Evolutionary conservation across 2,329 filamentous ascomycete genomes (phyloP), one percentile per base, ranked within the genome.

Genomic region (Escovopsis sp.): DNA sequence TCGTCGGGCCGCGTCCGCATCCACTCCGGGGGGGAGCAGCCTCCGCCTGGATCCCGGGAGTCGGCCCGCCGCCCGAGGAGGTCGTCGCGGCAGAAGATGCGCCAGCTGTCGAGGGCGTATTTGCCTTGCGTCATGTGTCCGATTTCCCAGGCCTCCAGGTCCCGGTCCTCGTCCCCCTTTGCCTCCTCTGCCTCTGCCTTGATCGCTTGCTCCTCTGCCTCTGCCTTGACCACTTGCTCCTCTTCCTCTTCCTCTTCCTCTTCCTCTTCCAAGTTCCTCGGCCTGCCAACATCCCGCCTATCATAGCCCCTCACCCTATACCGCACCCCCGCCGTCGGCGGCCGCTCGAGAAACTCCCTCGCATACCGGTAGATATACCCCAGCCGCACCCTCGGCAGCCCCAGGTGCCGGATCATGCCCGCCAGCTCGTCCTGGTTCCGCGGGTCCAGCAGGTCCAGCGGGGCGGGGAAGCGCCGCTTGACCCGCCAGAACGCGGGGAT

Each of bases 41-140:
- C 40, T 48, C 58, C 44, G 47, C 58, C 51, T 47, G 57, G 62
- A 2, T 79, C 80, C 47, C 74, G 76, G 71, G 78, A 84, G 42
- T 77, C 72, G 9, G 58, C 52, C 2, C 78, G 73, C 14, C 76
- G 55, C 0, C 75, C 78, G 7, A 86, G 69, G 17, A 93, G 55
- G 23, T 68, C 64, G 52, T 94, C 87, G 2, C 87, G 73, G 52
- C 85, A 94, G 55, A 94, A 94, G 43, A 94, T 94, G 3, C 87
- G 74, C 82, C 85, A 94, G 49, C 80, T 87, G 55, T 94, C 87
- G 33, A 88, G 63, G 0, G 84, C 81, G 54, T 94, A 94, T 2
- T 74, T 66, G 13, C 86, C 83, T 36, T 83, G 76, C 0, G 84
- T 86, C 38, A 94, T 61, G 53, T 93, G 83, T 0, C 79, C 85